Percentiles rank a stretch among this genome's conserved stretches.
These are phyloP conservation scores for Leccinum pellstonianum DNA, from an alignment of 768 basidiomycete genomes.

Conservation along the genomic window DNA sequence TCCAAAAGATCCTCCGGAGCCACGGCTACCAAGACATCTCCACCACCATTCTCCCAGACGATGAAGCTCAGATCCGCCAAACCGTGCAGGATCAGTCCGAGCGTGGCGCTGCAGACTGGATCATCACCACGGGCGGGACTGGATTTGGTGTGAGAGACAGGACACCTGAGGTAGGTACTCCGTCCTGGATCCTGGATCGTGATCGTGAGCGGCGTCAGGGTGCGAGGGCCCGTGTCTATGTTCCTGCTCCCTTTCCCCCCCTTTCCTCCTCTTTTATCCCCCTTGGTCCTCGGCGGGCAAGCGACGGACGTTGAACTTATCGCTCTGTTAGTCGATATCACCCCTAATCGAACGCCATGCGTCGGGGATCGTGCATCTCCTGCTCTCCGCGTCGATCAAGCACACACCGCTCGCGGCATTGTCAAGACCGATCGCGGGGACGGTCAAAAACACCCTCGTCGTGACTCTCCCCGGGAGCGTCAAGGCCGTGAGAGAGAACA, in stretches of 20 bases:
- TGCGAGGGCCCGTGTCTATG: neutral
- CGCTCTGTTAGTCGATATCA: conserved; percentile 47
- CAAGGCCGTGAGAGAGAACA: conserved; percentile 80
- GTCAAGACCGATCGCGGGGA: conserved; percentile 81
- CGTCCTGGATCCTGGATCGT: neutral
- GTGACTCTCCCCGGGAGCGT: conserved; percentile 83
- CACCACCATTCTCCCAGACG: conserved; percentile 63
- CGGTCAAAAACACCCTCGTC: conserved; percentile 61
- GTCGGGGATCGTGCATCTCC: conserved; percentile 71
- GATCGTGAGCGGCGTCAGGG: neutral
- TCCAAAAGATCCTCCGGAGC: conserved; percentile 47
- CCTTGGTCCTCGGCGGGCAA: neutral
- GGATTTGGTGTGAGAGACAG: conserved; percentile 79
- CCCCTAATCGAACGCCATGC: conserved; percentile 66
- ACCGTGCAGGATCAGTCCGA: conserved; percentile 47
- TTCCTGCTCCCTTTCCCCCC: neutral
- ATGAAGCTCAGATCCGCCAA: conserved; percentile 48
- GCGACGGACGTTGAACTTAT: neutral
- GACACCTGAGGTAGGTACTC: conserved; percentile 70
- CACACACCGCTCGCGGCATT: conserved; percentile 81
- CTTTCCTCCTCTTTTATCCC: neutral
- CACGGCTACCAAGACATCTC: conserved; percentile 39
- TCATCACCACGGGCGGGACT: conserved; percentile 85
- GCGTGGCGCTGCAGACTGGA: conserved; percentile 57
- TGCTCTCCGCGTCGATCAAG: conserved; percentile 65